Evolutionary conservation across 805 yeast genomes (phyloP).

Genomic region (Wickerhamiella shivajii): DNA sequence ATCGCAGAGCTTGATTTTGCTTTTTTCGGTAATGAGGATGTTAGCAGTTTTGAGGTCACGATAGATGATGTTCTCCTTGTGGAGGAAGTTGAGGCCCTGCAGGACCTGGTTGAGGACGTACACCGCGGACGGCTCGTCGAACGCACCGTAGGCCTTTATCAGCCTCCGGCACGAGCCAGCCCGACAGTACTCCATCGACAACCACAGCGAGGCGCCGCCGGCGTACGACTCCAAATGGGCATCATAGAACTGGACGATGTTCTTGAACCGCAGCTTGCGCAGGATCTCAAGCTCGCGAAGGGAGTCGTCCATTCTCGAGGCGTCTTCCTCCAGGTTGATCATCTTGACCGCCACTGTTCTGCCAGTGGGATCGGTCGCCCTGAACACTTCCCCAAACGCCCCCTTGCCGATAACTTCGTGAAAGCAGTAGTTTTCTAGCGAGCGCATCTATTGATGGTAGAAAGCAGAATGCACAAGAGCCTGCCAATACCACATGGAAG

Average conservation of each 20-base stretch:
- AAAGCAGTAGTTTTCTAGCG: neutral
- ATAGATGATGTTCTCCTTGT: conserved; percentile 61
- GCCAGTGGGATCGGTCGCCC: conserved; percentile 24
- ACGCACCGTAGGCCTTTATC: conserved; percentile 36
- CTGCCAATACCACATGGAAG: no score
- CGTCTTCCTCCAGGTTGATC: conserved; percentile 44
- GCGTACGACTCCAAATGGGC: conserved; percentile 36
- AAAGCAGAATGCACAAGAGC: no score
- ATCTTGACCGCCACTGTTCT: conserved; percentile 70
- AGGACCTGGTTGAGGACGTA: conserved; percentile 50
- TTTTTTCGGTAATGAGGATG: conserved; percentile 54
- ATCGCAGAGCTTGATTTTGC: conserved; percentile 71
- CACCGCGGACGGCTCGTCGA: conserved; percentile 47
- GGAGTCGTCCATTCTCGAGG: no score
- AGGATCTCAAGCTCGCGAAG: conserved; percentile 69
- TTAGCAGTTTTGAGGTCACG: conserved; percentile 88
- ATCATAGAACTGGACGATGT: conserved; percentile 50
- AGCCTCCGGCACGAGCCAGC: conserved; percentile 79
- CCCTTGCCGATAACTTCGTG: conserved; percentile 16
- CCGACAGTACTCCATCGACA: conserved; percentile 89
- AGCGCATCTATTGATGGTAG: neutral
- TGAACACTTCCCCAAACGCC: conserved; percentile 19
- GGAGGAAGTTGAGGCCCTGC: conserved; percentile 62
- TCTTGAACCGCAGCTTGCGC: conserved; percentile 45
- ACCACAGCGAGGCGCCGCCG: conserved; percentile 60